phyloP scores from a whole-genome alignment of 345 rosid species.

The Mangifera indica region DNA sequence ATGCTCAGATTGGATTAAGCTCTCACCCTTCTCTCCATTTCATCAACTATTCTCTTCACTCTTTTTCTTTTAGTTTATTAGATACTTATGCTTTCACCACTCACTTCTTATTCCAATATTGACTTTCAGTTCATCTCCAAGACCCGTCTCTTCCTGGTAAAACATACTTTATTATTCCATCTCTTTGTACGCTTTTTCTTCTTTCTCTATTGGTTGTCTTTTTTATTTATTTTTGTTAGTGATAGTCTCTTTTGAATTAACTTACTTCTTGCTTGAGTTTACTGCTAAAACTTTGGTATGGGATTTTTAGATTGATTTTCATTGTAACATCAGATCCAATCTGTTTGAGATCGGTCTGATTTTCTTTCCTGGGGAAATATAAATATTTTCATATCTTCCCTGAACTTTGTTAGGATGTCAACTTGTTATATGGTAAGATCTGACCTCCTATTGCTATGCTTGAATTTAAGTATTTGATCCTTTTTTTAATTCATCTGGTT shows the following conservation, averaged over 20 bases:
- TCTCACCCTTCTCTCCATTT: too few relatives aligned
- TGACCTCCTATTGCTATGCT: background rate
- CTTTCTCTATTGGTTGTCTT: conserved; percentile 3
- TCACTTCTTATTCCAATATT: background rate
- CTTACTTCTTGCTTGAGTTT: background rate
- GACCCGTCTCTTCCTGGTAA: conserved; percentile 18
- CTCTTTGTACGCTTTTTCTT: background rate
- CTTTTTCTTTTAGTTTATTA: too few relatives aligned
- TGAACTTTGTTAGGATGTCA: background rate
- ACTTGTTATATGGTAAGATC: conserved; percentile 4
- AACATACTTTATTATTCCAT: background rate
- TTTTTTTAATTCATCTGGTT: background rate
- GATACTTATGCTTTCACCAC: too few relatives aligned
- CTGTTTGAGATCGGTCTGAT: conserved; percentile 3
- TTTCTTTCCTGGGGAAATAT: background rate
- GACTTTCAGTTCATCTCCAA: conserved; percentile 10
- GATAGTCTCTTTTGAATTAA: background rate
- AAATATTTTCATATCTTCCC: background rate
- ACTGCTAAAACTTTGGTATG: conserved; percentile 3
- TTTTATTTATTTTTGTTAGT: background rate
- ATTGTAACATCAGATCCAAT: conserved; percentile 22
- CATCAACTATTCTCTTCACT: too few relatives aligned
- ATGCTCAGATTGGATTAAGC: too few relatives aligned
- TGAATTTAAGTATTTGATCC: background rate
- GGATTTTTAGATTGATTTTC: background rate